Base-by-base conservation (phyloP, 1,284 basidiomycete species). In the Papiliotrema flavescens region DNA sequence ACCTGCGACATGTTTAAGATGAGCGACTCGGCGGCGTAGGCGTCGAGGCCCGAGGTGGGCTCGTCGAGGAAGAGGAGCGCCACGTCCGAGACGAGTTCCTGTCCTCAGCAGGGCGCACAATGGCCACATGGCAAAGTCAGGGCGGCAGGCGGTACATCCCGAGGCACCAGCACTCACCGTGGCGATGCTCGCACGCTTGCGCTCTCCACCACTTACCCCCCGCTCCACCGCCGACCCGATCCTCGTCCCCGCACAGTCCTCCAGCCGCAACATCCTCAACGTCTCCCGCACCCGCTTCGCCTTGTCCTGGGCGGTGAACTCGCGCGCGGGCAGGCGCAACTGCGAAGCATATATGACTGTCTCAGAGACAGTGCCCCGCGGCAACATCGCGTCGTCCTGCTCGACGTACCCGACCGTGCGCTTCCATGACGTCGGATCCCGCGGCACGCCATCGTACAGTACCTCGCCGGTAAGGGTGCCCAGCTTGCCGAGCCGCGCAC, bases 141-240 rank as follows among this genome's bases (percentile, higher is more conserved):
- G n/a, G 28, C 5, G 28, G 11, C 11, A 11, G 28, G 28, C 5
- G 28, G 6, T 32, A 5, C 11, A 11, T 11, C 6, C 28, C 28
- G 6, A 6, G 28, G 28, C 28, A 32, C 11, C 5, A 6, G 28
- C 11, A 39, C 53, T 55, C 48, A 50, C 53, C 44, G 49, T 39
- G 26, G 48, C 54, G 22, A 56, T 56, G 34, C 54, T 56, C 35
- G 50, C 49, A 19, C 54, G 35, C 43, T 56, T 56, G 11, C 54
- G 32, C 50, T 56, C 54, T 15, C 55, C 55, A n/a, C 55, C 55
- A 45, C 55, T 56, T 32, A 56, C 47, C 15, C 55, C 55, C 17
- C 55, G 36, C 15, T 49, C 41, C 15, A 37, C 19, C 45, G 26
- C 51, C 3, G n/a, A 19, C 11, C 55, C 55, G 11, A 56, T 36